Conservation (phyloP, 768 basidiomycete genomes). For the Chiua virens region DNA sequence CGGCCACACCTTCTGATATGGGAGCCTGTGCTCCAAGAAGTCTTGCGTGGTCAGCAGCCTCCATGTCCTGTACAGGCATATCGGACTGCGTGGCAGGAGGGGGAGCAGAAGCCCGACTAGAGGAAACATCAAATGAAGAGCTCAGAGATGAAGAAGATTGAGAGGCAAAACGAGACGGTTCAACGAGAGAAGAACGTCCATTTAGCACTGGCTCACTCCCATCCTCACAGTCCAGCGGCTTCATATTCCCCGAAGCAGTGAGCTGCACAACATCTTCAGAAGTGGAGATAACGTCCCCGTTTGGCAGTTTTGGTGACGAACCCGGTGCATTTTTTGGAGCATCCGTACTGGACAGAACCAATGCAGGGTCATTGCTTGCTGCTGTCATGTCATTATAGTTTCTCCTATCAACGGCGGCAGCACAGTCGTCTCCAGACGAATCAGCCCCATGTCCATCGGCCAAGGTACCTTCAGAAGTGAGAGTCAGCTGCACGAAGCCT, state of each 20-base stretch:
- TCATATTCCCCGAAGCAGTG: slow-evolving; percentile 20
- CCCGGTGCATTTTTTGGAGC: slow-evolving; percentile 11
- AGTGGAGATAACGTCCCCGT: slow-evolving; percentile 19
- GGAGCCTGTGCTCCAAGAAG: slow-evolving; percentile 45
- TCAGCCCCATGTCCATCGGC: slow-evolving; percentile 36
- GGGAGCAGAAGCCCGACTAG: slow-evolving; percentile 41
- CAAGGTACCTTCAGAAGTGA: slow-evolving; percentile 41
- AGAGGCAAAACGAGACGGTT: slow-evolving; percentile 33
- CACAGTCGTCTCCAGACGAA: slow-evolving; percentile 30
- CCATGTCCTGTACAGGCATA: slow-evolving; percentile 43
- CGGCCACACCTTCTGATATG: slow-evolving; percentile 1
- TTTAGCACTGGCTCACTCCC: slow-evolving; percentile 14
- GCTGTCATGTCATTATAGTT: slow-evolving; percentile 18
- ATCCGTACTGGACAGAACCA: slow-evolving; percentile 20
- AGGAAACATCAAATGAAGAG: slow-evolving; percentile 46
- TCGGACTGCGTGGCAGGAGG: slow-evolving; percentile 32
- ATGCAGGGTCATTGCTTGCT: slow-evolving; percentile 26
- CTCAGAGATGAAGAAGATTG: slow-evolving; percentile 33
- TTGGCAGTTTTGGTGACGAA: slow-evolving; percentile 20
- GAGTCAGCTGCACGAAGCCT: slow-evolving; percentile 62
- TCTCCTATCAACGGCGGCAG: slow-evolving; percentile 11
- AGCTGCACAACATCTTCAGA: slow-evolving; percentile 20
- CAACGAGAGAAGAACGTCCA: slow-evolving; percentile 24
- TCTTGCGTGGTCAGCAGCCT: slow-evolving; percentile 48
- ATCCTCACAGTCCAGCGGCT: slow-evolving; percentile 16